phyloP scores from a whole-genome alignment of 768 basidiomycete species.

The Collybia sp. region DNA sequence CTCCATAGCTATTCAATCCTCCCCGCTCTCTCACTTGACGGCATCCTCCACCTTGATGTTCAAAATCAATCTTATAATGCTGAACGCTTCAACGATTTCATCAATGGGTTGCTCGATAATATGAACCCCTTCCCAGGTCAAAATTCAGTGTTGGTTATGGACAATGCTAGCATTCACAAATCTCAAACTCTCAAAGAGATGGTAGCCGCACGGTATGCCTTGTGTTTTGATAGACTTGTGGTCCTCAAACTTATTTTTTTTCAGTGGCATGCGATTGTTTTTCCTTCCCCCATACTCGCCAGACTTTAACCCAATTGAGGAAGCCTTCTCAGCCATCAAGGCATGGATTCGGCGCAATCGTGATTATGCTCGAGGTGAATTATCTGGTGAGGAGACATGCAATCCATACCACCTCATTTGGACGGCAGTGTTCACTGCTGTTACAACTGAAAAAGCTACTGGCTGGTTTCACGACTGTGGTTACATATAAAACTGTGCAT shows the following conservation, averaged over 20 bases:
- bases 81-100: conserved; percentile 21
- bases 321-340: conserved; percentile 16
- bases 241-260: neutral
- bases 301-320: conserved; percentile 26
- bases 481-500: too few relatives aligned
- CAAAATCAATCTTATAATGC: conserved; percentile 22
- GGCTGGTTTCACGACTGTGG: too few relatives aligned
- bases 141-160: conserved; percentile 23
- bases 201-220: conserved; percentile 3
- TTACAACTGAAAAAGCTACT: too few relatives aligned
- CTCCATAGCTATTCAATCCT: conserved; percentile 26
- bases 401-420: too few relatives aligned
- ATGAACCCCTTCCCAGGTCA: conserved; percentile 31
- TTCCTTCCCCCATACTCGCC: conserved; percentile 28
- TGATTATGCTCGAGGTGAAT: too few relatives aligned
- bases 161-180: conserved; percentile 14
- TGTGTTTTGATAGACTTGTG: neutral
- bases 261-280: conserved; percentile 13
- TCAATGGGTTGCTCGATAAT: conserved; percentile 22
- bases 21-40: conserved; percentile 28
- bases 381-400: too few relatives aligned
- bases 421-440: too few relatives aligned
- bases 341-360: too few relatives aligned
- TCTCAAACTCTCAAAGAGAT: conserved; percentile 4
- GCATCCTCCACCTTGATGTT: conserved; percentile 24